These are phyloP conservation scores for Phytophthora fragariaefolia DNA, from an alignment of 352 stramenopile species.

Conservation along the genomic window DNA sequence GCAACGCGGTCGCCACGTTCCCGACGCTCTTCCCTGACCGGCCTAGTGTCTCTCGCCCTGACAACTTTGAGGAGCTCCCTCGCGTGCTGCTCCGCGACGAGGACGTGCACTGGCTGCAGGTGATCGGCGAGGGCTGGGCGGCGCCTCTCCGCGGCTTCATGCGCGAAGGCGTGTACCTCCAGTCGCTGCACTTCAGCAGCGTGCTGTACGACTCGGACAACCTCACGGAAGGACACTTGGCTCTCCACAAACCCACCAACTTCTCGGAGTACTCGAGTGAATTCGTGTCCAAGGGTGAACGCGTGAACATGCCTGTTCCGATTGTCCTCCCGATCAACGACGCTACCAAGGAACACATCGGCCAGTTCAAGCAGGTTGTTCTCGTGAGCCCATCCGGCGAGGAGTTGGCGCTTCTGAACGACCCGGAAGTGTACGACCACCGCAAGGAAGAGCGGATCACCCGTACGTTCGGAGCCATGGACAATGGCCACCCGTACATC, in stretches of 20 bases:
- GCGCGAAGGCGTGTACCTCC: slow-evolving; percentile 96
- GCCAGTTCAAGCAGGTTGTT: slow-evolving; percentile 84
- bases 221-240: slow-evolving; percentile 84
- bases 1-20: slow-evolving; percentile 77
- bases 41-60: slow-evolving; percentile 25
- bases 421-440: slow-evolving; percentile 97
- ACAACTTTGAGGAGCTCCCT: slow-evolving; percentile 67
- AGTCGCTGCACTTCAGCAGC: slow-evolving; percentile 97
- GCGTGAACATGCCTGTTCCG: slow-evolving; percentile 97
- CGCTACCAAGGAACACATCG: slow-evolving; percentile 92
- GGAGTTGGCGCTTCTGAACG: slow-evolving; percentile 92
- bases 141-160: slow-evolving; percentile 97
- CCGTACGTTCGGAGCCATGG: slow-evolving; percentile 97
- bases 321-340: slow-evolving; percentile 96
- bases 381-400: slow-evolving; percentile 95
- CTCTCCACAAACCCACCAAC: slow-evolving; percentile 91
- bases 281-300: slow-evolving; percentile 82
- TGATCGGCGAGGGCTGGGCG: slow-evolving; percentile 97
- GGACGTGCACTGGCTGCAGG: slow-evolving; percentile 98
- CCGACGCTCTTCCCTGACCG: slow-evolving; percentile 61
- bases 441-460: slow-evolving; percentile 98
- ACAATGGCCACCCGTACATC: slow-evolving; percentile 97
- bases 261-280: slow-evolving; percentile 92
- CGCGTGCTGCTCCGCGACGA: slow-evolving; percentile 97
- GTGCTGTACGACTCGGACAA: slow-evolving; percentile 97